Percentiles rank a stretch among this genome's conserved stretches.
Conservation (phyloP, 768 basidiomycete genomes). For the Psilocybe azurescens region DNA sequence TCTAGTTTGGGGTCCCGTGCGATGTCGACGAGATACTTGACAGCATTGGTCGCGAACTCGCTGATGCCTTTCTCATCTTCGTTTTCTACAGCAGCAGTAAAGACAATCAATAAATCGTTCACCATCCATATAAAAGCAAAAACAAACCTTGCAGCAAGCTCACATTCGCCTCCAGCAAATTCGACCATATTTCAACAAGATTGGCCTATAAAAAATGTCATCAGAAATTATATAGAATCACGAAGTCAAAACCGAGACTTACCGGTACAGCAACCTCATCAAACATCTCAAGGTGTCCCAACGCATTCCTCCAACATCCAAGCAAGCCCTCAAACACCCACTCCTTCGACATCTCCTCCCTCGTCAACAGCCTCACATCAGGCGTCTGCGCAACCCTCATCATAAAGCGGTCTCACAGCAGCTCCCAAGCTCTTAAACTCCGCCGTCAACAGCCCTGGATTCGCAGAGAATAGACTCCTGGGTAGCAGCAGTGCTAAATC, state of each 20-base stretch:
- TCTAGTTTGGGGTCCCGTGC: constrained; percentile 52
- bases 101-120: constrained; percentile 4
- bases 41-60: constrained; percentile 45
- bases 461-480: constrained; percentile 27
- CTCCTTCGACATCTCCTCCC: constrained; percentile 57
- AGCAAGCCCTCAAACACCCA: constrained; percentile 60
- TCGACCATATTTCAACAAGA: constrained; percentile 60
- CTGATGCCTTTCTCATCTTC: constrained; percentile 44
- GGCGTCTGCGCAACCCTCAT: constrained; percentile 56
- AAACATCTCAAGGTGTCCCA: constrained; percentile 48
- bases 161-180: constrained; percentile 56
- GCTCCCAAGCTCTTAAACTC: constrained; percentile 42
- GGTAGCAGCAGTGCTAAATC: constrained; percentile 34
- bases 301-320: constrained; percentile 55
- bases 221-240: not conserved
- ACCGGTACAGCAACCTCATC: constrained; percentile 57
- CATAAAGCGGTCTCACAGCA: constrained; percentile 56
- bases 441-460: constrained; percentile 27
- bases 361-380: constrained; percentile 62
- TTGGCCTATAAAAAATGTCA: constrained; percentile 39
- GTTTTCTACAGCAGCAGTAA: constrained; percentile 36
- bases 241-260: constrained; percentile 28
- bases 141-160: constrained; percentile 49
- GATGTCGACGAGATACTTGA: constrained; percentile 52
- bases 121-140: not conserved